Conservation (phyloP, 2,329 filamentous ascomycete species). For the Colletotrichum aenigma region DNA sequence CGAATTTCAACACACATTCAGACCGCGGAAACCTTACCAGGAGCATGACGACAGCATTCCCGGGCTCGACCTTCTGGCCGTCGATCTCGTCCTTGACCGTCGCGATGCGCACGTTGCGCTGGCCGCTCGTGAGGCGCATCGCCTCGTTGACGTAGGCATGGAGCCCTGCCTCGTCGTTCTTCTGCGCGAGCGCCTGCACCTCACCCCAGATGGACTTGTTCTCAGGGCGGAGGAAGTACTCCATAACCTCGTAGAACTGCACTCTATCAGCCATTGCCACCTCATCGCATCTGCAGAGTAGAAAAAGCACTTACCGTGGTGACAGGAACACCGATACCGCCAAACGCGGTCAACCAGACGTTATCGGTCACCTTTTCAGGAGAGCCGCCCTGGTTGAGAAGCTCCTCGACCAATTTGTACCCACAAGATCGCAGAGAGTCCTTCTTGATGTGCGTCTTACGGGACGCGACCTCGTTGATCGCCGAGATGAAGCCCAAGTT, state of each 20-base stretch:
- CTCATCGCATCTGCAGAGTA: neutral
- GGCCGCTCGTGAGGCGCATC: constrained; percentile 41
- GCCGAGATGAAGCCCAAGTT: constrained; percentile 33
- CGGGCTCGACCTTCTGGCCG: constrained; percentile 18
- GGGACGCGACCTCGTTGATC: constrained; percentile 29
- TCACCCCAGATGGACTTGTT: constrained; percentile 46
- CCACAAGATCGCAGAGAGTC: constrained; percentile 41
- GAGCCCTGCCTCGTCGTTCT: constrained; percentile 35
- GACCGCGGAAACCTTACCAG: constrained; percentile 29
- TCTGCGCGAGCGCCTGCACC: constrained; percentile 41
- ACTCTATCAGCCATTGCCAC: neutral
- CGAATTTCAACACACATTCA: accelerated
- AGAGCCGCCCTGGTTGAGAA: constrained; percentile 35
- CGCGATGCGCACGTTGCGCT: constrained; percentile 41
- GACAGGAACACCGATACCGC: constrained; percentile 41
- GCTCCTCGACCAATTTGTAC: constrained; percentile 39
- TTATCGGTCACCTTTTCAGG: constrained; percentile 38
- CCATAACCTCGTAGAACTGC: constrained; percentile 48
- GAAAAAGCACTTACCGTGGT: constrained; percentile 34
- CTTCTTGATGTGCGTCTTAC: constrained; percentile 33
- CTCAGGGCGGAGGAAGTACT: constrained; percentile 44
- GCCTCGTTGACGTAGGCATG: constrained; percentile 44
- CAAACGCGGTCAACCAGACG: constrained; percentile 43
- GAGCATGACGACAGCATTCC: constrained; percentile 42
- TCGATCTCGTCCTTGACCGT: constrained; percentile 31